Evolutionary conservation across 768 basidiomycete species (phyloP).

Genomic region (Tephrocybe sp.): DNA sequence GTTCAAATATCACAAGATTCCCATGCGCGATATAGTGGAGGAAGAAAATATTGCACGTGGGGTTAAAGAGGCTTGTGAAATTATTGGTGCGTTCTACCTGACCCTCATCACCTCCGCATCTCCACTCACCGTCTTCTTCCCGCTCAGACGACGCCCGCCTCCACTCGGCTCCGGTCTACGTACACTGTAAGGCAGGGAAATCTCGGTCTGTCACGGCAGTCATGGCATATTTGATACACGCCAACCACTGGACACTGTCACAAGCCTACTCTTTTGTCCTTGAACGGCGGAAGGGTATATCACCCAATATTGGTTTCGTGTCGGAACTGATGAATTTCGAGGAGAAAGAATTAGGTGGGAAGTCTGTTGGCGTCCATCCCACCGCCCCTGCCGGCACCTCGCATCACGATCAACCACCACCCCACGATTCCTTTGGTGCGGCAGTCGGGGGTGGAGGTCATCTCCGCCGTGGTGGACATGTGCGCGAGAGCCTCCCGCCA

Average conservation of each 20-base stretch:
- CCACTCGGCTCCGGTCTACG: constrained; percentile 86
- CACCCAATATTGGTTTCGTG: constrained; percentile 96
- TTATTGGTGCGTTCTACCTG: constrained; percentile 63
- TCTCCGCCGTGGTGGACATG: constrained; percentile 55
- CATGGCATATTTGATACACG: constrained; percentile 95
- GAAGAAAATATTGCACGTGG: constrained; percentile 84
- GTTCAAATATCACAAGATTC: constrained; percentile 83
- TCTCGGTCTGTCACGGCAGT: constrained; percentile 95
- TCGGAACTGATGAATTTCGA: constrained; percentile 97
- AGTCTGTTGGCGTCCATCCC: constrained; percentile 65
- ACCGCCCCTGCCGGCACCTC: constrained; percentile 23
- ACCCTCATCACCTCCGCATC: background rate
- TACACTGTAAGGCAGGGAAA: constrained; percentile 96
- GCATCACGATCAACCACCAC: constrained; percentile 22
- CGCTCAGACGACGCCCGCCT: constrained; percentile 82
- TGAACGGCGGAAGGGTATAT: constrained; percentile 90
- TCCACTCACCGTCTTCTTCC: background rate
- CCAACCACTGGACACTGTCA: constrained; percentile 94
- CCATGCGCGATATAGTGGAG: constrained; percentile 95
- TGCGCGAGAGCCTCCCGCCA: constrained; percentile 76
- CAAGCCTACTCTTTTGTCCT: constrained; percentile 89
- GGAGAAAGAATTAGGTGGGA: constrained; percentile 81
- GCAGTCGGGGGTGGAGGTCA: constrained; percentile 37
- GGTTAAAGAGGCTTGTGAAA: constrained; percentile 80
- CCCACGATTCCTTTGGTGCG: constrained; percentile 37